Percentiles rank a stretch among this genome's conserved stretches.
These are phyloP conservation scores for Candida nemodendra DNA, from an alignment of 805 yeast genomes.

Conservation along the genomic window DNA sequence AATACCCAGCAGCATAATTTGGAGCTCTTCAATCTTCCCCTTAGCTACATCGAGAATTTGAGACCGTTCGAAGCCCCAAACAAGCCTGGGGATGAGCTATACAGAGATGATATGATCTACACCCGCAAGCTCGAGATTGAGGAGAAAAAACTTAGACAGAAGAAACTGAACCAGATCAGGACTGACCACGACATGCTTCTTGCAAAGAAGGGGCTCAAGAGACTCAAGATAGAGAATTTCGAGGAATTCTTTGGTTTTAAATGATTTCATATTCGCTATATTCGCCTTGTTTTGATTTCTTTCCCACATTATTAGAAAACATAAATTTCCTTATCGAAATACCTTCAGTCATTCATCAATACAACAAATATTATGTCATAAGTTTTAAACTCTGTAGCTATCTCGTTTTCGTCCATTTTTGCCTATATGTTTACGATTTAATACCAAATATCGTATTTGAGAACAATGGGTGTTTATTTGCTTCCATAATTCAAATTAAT, in stretches of 20 bases:
- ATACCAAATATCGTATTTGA: no score
- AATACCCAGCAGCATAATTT: slow-evolving; percentile 35
- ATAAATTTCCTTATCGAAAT: slow-evolving; percentile 7
- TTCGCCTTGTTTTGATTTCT: no score
- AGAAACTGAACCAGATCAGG: slow-evolving; percentile 15
- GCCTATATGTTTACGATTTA: no score
- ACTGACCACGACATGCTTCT: slow-evolving; percentile 18
- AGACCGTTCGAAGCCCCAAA: slow-evolving; percentile 20
- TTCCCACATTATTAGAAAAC: background rate
- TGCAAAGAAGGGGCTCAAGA: slow-evolving; percentile 27
- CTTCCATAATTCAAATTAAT: no score
- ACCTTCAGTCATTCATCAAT: no score
- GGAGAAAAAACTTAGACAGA: slow-evolving; percentile 20
- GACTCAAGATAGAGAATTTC: slow-evolving; percentile 26
- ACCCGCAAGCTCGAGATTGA: slow-evolving; percentile 33
- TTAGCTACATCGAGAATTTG: slow-evolving; percentile 24
- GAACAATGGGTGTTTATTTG: no score
- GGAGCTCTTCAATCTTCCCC: slow-evolving; percentile 34
- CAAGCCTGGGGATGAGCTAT: slow-evolving; percentile 32
- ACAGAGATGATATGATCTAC: slow-evolving; percentile 33
- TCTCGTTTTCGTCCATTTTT: no score
- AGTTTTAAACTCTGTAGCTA: no score
- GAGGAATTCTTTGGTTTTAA: slow-evolving; percentile 35
- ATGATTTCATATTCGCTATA: no score
- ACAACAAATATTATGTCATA: no score